Evolutionary conservation across 2,329 filamentous ascomycete species (phyloP), one percentile per base, ranked within the genome.

Genomic region (Fusarium sp.): DNA sequence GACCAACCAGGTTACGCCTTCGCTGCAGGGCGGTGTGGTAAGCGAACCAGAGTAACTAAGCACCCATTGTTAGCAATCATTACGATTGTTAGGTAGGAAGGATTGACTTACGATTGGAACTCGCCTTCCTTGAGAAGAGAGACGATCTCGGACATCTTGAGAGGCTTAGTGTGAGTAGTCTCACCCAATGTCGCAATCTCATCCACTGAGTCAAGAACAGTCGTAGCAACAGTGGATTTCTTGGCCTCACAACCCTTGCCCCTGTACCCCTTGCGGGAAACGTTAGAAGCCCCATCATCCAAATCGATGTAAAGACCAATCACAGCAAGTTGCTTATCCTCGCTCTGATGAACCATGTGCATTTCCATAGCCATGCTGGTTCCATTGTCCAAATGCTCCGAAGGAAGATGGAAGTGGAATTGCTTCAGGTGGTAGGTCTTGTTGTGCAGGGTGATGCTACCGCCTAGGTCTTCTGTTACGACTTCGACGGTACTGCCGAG

Each of bases 321-420:
- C 13, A 76, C 83, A 5, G 78, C 76, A 18, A 80, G 58, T 15
- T 74, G 41, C 3, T 58, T 45, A 2, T 59, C 69, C 3, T 51
- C 58, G 15, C 68, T 71, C 12, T 69, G 18, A 55, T 76, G 78
- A 3, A 78, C 77, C 69, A 78, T 72, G 61, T 78, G 74, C 66
- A 74, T 69, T 74, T 80, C 68, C 77, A 77, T 77, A 25, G 75
- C 73, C 48, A 69, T 59, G 49, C 72, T 76, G 0, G 67, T 70
- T 10, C 82, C 76, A 74, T 82, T 69, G 75, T 89, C 79, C 48
- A 84, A 82, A 71, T 90, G 88, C 80, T 90, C 88, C 45, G 85
- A 86, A 1, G 88, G 87, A 0, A 86, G 85, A 74, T 90, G 88
- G 78, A 89, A 87, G 77, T 89, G 87, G 79, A 88, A 89, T 70